Evolutionary conservation across 1,139 yeast species (phyloP), one percentile per base, ranked within the genome.

Genomic region (Geotrichum australiense): DNA sequence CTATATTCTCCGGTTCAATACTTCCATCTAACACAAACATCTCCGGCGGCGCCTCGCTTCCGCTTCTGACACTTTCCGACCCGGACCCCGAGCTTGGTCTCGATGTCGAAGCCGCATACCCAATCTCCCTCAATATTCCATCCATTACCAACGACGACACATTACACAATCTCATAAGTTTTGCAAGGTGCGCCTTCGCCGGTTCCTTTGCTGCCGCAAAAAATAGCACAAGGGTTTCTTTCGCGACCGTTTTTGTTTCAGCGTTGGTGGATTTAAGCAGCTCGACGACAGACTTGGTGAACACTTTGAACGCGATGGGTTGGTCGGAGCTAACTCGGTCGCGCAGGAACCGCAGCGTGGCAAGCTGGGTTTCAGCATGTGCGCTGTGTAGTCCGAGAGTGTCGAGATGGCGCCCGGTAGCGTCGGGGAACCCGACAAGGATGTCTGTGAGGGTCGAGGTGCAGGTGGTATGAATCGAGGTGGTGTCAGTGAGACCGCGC

Each of bases 401-500:
- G 15, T 68, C 62, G 21, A 83, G 51, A 5, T 58, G 57, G 4
- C 56, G 49, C 47, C 81, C 87, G 6, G 80, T 78, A 22, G 71
- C 71, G 1, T 61, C 57, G 0, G 83, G 78, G 5, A 78, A 68
- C 1, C 76, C 71, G n/a, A 76, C 65, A 85, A 87, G 81, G 53
- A 74, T 77, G 2, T 78, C 82, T 43, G 75, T 77, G 32, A 83
- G 59, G 0, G 85, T 76, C 35, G 71, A 69, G 37, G 69, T 68
- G 0, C 87, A 76, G 2, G 79, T 66, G 10, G 66, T 63, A 42
- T n/a, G n/a, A n/a, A n/a, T n/a, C n/a, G n/a, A n/a, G n/a, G n/a
- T 74, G 2, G 65, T 47, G 47, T 76, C 83, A 2, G 72, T 72
- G 33, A 81, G 59, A 35, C 73, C 67, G 41, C 69, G 69, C 11